Conservation (phyloP, 345 rosid genomes). For the Pugionium dolabratum region DNA sequence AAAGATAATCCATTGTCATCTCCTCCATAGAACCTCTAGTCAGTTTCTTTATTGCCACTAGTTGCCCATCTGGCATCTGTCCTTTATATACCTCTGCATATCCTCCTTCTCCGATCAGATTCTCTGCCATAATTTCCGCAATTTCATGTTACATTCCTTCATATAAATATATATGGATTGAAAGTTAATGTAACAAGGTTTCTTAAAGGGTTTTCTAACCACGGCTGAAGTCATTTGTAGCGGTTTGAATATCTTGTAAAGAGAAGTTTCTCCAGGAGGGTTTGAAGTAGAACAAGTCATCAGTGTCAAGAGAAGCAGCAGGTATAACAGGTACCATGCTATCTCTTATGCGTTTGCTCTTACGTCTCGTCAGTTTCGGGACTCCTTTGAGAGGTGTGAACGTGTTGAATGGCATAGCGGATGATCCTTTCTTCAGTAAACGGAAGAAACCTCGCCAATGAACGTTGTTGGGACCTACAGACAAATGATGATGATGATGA, state of each 20-base stretch:
- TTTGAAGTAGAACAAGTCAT: constrained; percentile 62
- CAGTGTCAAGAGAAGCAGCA: constrained; percentile 56
- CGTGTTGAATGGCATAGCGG: constrained; percentile 48
- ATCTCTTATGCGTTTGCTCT: constrained; percentile 61
- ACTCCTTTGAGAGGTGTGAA: constrained; percentile 48
- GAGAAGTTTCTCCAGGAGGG: constrained; percentile 79
- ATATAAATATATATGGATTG: background rate
- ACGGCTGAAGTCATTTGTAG: constrained; percentile 65
- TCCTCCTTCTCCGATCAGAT: constrained; percentile 90
- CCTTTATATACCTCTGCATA: constrained; percentile 91
- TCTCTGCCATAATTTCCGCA: constrained; percentile 46
- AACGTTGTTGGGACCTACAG: constrained; percentile 24
- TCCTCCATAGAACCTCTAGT: constrained; percentile 80
- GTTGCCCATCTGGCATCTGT: constrained; percentile 54
- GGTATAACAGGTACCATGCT: constrained; percentile 48
- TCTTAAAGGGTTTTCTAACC: constrained; percentile 46
- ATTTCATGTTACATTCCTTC: background rate
- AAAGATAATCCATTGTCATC: constrained; percentile 79
- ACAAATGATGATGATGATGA: constrained; percentile 25
- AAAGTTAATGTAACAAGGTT: constrained; percentile 1
- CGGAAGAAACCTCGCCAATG: constrained; percentile 64
- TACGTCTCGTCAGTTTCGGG: constrained; percentile 68
- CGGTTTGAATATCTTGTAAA: constrained; percentile 62
- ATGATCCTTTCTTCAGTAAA: constrained; percentile 60
- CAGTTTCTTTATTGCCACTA: constrained; percentile 73